A percentile compares a stretch with the other conserved stretches of the same genome.
These are phyloP conservation scores for Sporodiniella umbellata DNA, from an alignment of 371 early-diverging fungal species.

Conservation along the genomic window DNA sequence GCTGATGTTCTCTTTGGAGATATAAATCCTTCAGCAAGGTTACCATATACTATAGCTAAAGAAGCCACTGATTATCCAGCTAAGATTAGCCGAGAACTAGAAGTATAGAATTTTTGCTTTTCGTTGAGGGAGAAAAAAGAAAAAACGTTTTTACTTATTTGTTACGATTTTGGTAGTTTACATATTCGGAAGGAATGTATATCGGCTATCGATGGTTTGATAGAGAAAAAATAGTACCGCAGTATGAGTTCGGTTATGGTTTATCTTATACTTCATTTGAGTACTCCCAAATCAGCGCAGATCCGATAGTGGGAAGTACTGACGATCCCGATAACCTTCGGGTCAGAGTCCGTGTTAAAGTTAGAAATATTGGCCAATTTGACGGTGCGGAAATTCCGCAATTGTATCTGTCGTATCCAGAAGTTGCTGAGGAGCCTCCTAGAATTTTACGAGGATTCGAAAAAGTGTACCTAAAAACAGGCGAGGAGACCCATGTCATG, in stretches of 20 bases:
- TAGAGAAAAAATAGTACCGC: conserved; percentile 40
- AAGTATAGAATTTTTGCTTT: no score
- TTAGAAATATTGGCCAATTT: conserved; percentile 48
- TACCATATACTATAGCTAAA: conserved; percentile 59
- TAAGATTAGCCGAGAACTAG: conserved; percentile 2
- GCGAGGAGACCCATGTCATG: conserved; percentile 16
- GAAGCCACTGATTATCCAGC: conserved; percentile 9
- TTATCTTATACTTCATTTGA: conserved; percentile 61
- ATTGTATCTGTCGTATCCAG: conserved; percentile 53
- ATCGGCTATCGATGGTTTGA: conserved; percentile 61
- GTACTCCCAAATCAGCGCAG: conserved; percentile 25
- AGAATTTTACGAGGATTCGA: conserved; percentile 55
- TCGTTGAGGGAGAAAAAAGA: no score
- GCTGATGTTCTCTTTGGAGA: conserved; percentile 63
- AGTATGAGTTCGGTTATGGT: conserved; percentile 62
- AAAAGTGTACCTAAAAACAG: conserved; percentile 34
- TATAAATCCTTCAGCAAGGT: conserved; percentile 57
- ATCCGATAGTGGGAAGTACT: background rate
- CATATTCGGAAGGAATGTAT: conserved; percentile 51
- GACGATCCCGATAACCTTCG: conserved; percentile 4
- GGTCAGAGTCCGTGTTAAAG: conserved; percentile 28
- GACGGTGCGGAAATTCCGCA: conserved; percentile 62
- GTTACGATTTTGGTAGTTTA: conserved; percentile 20
- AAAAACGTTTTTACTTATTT: no score
- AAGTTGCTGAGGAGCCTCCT: conserved; percentile 43